Base-by-base conservation (phyloP, 495 filamentous ascomycete genomes). In the Trichoderma parareesei region DNA sequence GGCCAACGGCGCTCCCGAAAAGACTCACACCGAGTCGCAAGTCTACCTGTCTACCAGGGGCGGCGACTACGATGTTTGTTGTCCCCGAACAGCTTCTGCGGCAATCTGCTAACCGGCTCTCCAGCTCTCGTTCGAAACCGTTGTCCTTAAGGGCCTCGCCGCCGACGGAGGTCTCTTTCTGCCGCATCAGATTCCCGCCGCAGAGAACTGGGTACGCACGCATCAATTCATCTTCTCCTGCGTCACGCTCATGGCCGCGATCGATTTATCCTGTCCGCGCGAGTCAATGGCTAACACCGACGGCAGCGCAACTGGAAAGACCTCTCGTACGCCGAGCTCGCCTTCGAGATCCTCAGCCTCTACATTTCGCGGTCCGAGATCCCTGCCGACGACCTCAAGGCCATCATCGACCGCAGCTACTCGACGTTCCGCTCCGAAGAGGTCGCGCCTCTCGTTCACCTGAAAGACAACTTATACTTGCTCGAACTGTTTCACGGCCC, bases 401-500 rank as follows among this genome's bases (percentile, higher is more conserved):
- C 77, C 62, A 93, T 98, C 67, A 88, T 97, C 68, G 72, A 85
- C 60, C 81, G 84, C 38, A 90, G 86, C 65, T 98, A 98, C 72
- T 85, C 88, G 7, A 93, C 90, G 18, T 98, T 98, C 82, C 88
- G 93, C 41, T 79, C 84, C 46, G 73, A 82, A 11, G 84, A 93
- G 14, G 82, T 88, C 48, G 89, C 90, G 2, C 93, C 94, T 0
- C 71, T 90, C 13, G 82, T 90, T 46, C 80, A 86, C 10, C 81
- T 96, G 38, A 76, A 88, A 65, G 82, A 85, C 68, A 86, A 91
- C 71, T 73, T 97, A 9, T 82, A 96, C 72, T 76, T 98, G 11
- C 86, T 98, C 11, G 94, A 98, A 76, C 87, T 98, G 11, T 98
- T 97, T 83, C 93, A 98, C 73, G 94, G 94, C n/a, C 93, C 92